phyloP scores from a whole-genome alignment of 768 basidiomycete genomes.

The Tricholoma terreum region DNA sequence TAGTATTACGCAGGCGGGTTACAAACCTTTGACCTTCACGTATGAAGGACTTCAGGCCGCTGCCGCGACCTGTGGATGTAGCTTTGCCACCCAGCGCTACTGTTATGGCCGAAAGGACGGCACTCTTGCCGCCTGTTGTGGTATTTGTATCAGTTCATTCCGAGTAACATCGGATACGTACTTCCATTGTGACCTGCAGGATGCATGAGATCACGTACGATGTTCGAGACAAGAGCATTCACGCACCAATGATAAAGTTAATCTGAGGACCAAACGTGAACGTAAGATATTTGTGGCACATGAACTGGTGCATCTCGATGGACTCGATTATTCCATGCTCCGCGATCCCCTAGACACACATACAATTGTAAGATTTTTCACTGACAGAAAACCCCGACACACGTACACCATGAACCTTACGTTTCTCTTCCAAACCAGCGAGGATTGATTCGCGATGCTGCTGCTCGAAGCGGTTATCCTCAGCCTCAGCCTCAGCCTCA shows the following conservation, averaged over 20 bases:
- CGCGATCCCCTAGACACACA: conserved; percentile 59
- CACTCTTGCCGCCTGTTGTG: conserved; percentile 84
- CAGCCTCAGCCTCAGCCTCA: conserved; percentile 45
- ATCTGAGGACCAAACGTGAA: conserved; percentile 91
- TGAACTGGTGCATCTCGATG: conserved; percentile 89
- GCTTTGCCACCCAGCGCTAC: conserved; percentile 94
- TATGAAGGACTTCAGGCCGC: conserved; percentile 80
- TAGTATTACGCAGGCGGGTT: not conserved
- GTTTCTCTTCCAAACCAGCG: conserved; percentile 47
- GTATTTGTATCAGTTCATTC: not conserved
- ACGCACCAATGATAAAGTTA: conserved; percentile 91
- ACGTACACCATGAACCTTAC: conserved; percentile 47
- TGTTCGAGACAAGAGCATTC: not conserved
- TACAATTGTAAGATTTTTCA: conserved; percentile 1
- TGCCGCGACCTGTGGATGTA: conserved; percentile 84
- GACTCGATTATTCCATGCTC: conserved; percentile 86
- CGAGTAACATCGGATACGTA: conserved; percentile 22
- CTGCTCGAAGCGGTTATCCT: conserved; percentile 66
- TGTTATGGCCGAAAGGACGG: conserved; percentile 88
- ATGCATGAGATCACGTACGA: conserved; percentile 2
- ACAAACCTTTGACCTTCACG: conserved; percentile 77
- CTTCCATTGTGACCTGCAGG: conserved; percentile 85
- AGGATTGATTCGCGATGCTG: conserved; percentile 56
- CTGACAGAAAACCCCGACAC: conserved; percentile 1
- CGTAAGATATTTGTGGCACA: conserved; percentile 87